These are phyloP conservation scores for Ganoderma lingzhi DNA, from an alignment of 1,284 basidiomycete genomes.

Conservation along the genomic window DNA sequence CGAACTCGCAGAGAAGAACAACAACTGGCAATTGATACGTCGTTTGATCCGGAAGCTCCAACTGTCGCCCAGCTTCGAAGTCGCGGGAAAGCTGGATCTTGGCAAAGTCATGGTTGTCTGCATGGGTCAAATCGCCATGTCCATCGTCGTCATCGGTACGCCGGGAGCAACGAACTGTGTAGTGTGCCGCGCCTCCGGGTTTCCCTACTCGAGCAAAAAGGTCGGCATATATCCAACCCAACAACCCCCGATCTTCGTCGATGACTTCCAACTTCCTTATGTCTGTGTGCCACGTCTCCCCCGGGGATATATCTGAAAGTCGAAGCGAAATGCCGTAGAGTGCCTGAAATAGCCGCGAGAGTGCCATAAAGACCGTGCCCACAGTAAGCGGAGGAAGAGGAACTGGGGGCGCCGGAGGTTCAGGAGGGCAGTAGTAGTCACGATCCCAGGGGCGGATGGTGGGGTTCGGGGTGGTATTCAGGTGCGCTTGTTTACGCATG, in stretches of 20 bases:
- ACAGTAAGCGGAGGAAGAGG: slow-evolving; percentile 80
- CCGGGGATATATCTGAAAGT: slow-evolving; percentile 69
- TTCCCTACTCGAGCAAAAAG: slow-evolving; percentile 89
- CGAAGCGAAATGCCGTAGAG: slow-evolving; percentile 90
- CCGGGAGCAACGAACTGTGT: slow-evolving; percentile 95
- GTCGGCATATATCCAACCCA: slow-evolving; percentile 97
- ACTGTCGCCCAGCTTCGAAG: slow-evolving; percentile 68
- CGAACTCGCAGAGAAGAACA: slow-evolving; percentile 92
- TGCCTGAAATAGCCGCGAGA: slow-evolving; percentile 85
- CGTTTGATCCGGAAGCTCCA: slow-evolving; percentile 67
- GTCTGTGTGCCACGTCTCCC: slow-evolving; percentile 90
- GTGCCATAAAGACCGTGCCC: slow-evolving; percentile 87
- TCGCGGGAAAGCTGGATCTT: slow-evolving; percentile 58
- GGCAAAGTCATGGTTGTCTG: slow-evolving; percentile 47
- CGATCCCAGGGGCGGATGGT: slow-evolving; percentile 92
- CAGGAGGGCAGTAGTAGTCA: slow-evolving; percentile 87
- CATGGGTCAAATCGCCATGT: slow-evolving; percentile 63
- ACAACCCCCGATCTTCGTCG: slow-evolving; percentile 86
- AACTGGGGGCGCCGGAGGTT: slow-evolving; percentile 74
- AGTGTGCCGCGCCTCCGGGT: slow-evolving; percentile 93
- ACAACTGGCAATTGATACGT: slow-evolving; percentile 92
- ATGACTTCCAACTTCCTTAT: slow-evolving; percentile 95
- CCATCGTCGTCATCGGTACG: slow-evolving; percentile 92
- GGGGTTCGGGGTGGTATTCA: slow-evolving; percentile 62
- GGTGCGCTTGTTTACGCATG: slow-evolving; percentile 76